Percentiles rank a stretch among this genome's conserved stretches.
phyloP scores from a whole-genome alignment of 768 basidiomycete species.

The Amanita jacksonii region DNA sequence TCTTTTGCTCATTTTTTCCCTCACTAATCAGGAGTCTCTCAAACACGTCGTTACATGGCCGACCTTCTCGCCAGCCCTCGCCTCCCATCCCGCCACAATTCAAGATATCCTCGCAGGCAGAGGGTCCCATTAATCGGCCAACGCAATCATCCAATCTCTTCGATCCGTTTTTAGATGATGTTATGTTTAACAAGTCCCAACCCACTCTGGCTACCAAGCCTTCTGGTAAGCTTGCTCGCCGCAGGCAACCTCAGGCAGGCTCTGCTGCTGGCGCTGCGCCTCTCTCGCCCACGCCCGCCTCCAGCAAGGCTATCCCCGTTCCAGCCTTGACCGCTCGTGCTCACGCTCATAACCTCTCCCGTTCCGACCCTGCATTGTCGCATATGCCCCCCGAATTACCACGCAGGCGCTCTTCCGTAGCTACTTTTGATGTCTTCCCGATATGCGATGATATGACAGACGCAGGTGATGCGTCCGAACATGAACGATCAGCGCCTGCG shows the following conservation, averaged over 20 bases:
- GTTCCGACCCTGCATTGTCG: conserved; percentile 42
- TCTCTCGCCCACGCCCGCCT: conserved; percentile 22
- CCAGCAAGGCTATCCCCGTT: conserved; percentile 37
- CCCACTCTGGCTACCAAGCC: conserved; percentile 39
- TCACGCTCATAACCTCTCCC: conserved; percentile 25
- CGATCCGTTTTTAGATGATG: conserved; percentile 32
- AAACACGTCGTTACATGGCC: conserved; percentile 30
- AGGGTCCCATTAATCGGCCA: conserved; percentile 33
- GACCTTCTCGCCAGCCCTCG: conserved; percentile 52
- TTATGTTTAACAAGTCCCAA: conserved; percentile 10
- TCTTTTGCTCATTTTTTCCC: not conserved
- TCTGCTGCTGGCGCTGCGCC: conserved; percentile 11
- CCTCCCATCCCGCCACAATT: conserved; percentile 32
- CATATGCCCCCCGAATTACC: conserved; percentile 21
- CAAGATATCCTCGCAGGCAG: conserved; percentile 52
- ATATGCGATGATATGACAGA: conserved; percentile 68
- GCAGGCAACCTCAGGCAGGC: conserved; percentile 32
- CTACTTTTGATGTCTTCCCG: conserved; percentile 38
- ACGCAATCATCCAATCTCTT: conserved; percentile 38
- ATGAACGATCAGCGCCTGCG: conserved; percentile 31
- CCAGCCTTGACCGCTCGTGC: conserved; percentile 21
- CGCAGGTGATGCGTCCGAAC: conserved; percentile 23
- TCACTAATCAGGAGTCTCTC: conserved; percentile 33
- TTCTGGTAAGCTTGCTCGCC: conserved; percentile 48
- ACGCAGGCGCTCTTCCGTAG: conserved; percentile 22